phyloP scores from a whole-genome alignment of 2,329 filamentous ascomycete species.

The Didymella segeticola region DNA sequence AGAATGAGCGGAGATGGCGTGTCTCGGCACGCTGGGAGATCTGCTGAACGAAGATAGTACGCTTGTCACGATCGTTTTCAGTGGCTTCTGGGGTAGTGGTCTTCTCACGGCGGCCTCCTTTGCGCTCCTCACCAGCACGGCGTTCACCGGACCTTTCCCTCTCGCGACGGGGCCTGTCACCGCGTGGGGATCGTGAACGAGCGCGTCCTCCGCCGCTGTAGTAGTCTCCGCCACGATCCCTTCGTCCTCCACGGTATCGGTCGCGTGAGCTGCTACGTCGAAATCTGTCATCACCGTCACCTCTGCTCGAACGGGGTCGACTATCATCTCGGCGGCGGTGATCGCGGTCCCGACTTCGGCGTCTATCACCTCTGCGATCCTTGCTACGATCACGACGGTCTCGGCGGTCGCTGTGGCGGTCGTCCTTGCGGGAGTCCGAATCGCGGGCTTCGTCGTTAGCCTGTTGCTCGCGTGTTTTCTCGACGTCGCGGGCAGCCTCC shows the following conservation, averaged over 20 bases:
- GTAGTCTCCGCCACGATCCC: constrained; percentile 49
- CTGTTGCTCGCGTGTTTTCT: constrained; percentile 25
- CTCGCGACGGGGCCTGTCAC: constrained; percentile 57
- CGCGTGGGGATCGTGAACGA: constrained; percentile 49
- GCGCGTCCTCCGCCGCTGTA: constrained; percentile 48
- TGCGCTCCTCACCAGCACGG: constrained; percentile 49
- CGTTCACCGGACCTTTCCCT: constrained; percentile 60
- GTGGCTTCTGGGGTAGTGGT: constrained; percentile 75
- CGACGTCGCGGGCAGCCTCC: constrained; percentile 49
- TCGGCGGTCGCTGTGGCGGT: constrained; percentile 34
- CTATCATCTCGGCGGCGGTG: constrained; percentile 40
- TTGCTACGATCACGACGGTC: constrained; percentile 41
- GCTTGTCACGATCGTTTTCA: constrained; percentile 94
- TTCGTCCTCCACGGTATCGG: constrained; percentile 35
- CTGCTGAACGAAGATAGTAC: constrained; percentile 98
- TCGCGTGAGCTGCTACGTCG: constrained; percentile 38
- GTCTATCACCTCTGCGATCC: constrained; percentile 40
- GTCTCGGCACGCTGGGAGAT: constrained; percentile 92
- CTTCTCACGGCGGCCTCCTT: constrained; percentile 46
- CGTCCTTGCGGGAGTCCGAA: constrained; percentile 32
- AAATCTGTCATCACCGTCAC: constrained; percentile 47
- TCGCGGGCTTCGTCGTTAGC: constrained; percentile 40
- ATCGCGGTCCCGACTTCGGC: constrained; percentile 43
- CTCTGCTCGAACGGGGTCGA: constrained; percentile 41
- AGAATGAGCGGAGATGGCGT: constrained; percentile 91